These are phyloP conservation scores for Trichothecium roseum DNA, from an alignment of 2,329 filamentous ascomycete species.

Conservation along the genomic window DNA sequence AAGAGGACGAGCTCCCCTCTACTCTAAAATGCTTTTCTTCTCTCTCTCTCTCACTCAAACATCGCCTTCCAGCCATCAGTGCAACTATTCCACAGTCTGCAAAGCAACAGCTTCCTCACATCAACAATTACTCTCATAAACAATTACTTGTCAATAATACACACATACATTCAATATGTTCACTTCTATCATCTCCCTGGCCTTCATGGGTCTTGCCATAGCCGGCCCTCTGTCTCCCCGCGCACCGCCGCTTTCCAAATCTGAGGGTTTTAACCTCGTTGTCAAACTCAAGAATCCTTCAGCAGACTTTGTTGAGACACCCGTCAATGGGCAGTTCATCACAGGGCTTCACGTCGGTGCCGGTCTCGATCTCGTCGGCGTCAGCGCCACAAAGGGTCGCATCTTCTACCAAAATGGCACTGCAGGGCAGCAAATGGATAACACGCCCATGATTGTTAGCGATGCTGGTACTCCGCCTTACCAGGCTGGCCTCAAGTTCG, in stretches of 20 bases:
- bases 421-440: constrained; percentile 18
- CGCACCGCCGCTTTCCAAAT: constrained; percentile 3
- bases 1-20: no score
- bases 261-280: constrained; percentile 28
- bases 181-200: no score
- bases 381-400: constrained; percentile 14
- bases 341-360: constrained; percentile 32
- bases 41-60: no score
- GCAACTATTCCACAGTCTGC: no score
- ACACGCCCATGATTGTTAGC: constrained; percentile 23
- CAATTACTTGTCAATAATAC: no score
- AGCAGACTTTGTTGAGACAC: constrained; percentile 25
- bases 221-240: no score
- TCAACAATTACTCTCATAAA: no score
- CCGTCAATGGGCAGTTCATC: constrained; percentile 29
- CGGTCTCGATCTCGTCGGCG: constrained; percentile 25
- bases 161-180: no score
- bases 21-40: no score
- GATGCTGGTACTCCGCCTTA: constrained; percentile 28
- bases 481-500: constrained; percentile 24
- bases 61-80: no score
- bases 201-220: no score
- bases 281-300: constrained; percentile 32
- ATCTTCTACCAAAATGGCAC: constrained; percentile 42
- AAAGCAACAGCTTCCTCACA: no score